These are phyloP conservation scores for Pleurostoma richardsiae DNA, from an alignment of 2,329 filamentous ascomycete genomes.

Conservation along the genomic window DNA sequence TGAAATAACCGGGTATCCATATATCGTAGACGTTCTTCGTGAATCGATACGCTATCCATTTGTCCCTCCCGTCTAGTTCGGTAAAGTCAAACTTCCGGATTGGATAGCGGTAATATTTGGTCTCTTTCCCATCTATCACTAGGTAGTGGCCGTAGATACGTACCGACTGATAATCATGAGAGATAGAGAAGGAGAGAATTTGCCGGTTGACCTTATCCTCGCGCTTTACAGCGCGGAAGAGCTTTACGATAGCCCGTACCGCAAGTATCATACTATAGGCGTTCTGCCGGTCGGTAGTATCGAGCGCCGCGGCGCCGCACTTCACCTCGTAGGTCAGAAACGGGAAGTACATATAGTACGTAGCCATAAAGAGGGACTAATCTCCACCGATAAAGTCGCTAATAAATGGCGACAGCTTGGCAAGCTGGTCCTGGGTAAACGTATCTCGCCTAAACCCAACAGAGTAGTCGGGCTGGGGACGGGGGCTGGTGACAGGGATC, in stretches of 20 bases:
- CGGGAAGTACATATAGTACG: conserved; percentile 41
- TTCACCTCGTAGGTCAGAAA: conserved; percentile 45
- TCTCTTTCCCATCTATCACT: conserved; percentile 20
- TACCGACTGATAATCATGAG: conserved; percentile 23
- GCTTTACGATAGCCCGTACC: conserved; percentile 28
- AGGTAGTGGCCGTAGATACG: conserved; percentile 37
- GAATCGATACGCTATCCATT: conserved; percentile 29
- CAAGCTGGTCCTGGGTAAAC: conserved; percentile 35
- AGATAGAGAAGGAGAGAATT: conserved; percentile 38
- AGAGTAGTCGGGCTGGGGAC: conserved; percentile 38
- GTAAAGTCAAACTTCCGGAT: conserved; percentile 27
- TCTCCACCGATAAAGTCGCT: conserved; percentile 23
- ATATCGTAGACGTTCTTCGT: conserved; percentile 27
- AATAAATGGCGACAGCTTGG: conserved; percentile 31
- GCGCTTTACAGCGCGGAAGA: conserved; percentile 28
- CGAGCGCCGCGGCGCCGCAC: conserved; percentile 28
- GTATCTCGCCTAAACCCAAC: conserved; percentile 32
- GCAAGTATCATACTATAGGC: conserved; percentile 34
- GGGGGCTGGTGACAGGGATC: conserved; percentile 25
- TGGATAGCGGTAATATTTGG: conserved; percentile 29
- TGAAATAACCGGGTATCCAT: conserved; percentile 28
- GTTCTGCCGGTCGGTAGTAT: conserved; percentile 32
- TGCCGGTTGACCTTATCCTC: conserved; percentile 31
- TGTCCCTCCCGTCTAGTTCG: conserved; percentile 22
- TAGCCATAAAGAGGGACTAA: conserved; percentile 36